A percentile compares a stretch with the other conserved stretches of the same genome.
phyloP scores from a whole-genome alignment of 495 filamentous ascomycete species.

The Aspergillus avenaceus region DNA sequence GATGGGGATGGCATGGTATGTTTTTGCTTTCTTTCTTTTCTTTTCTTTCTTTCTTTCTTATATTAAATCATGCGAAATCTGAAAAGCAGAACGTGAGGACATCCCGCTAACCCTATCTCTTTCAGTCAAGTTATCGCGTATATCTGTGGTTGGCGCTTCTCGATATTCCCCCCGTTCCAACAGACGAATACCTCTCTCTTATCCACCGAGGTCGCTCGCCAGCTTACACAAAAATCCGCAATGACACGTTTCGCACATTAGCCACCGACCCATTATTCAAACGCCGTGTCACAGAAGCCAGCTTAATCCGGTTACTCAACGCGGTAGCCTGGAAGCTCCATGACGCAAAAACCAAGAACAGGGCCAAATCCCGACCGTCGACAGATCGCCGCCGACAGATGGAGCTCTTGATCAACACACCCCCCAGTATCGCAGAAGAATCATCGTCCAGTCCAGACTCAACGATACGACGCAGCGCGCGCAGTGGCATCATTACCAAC shows the following conservation, averaged over 20 bases:
- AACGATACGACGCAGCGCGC: constrained; percentile 37
- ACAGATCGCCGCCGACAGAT: constrained; percentile 35
- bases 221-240: constrained; percentile 93
- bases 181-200: constrained; percentile 82
- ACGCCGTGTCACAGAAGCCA: constrained; percentile 89
- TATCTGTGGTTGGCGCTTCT: constrained; percentile 95
- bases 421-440: constrained; percentile 46
- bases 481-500: constrained; percentile 26
- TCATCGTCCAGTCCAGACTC: constrained; percentile 18
- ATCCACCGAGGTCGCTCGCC: constrained; percentile 91
- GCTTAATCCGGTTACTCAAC: constrained; percentile 92
- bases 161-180: constrained; percentile 74
- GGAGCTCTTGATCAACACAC: constrained; percentile 37
- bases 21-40: constrained; percentile 11
- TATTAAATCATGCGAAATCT: too few relatives aligned
- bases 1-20: constrained; percentile 87
- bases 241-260: constrained; percentile 95
- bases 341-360: constrained; percentile 58
- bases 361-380: constrained; percentile 31
- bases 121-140: constrained; percentile 83
- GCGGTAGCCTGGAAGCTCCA: constrained; percentile 91
- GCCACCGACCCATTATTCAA: constrained; percentile 95
- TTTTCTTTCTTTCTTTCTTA: too few relatives aligned
- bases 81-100: too few relatives aligned
- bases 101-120: constrained; percentile 8